Percentiles rank a stretch among this genome's conserved stretches.
phyloP scores from a whole-genome alignment of 768 basidiomycete genomes.

The Sporobolomyces pararoseus region DNA sequence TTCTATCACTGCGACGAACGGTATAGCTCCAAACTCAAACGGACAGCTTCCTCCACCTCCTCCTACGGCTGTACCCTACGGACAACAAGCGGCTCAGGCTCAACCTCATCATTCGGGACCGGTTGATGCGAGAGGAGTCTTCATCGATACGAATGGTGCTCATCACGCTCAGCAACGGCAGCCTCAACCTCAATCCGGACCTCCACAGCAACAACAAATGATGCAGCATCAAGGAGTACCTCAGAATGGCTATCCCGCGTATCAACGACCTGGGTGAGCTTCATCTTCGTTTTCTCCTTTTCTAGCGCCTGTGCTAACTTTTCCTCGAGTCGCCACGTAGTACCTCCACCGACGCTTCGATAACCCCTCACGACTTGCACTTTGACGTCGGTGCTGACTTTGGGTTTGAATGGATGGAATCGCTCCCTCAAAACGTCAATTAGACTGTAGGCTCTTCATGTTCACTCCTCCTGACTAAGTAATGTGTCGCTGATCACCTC shows the following conservation, averaged over 20 bases:
- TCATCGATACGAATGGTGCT: not conserved
- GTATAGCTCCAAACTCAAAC: not conserved
- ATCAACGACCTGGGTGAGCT: conserved; percentile 4
- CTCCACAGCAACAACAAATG: not conserved
- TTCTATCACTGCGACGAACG: not conserved
- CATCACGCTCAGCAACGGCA: conserved; percentile 3
- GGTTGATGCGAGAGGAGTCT: conserved; percentile 1
- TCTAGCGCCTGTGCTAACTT: not conserved
- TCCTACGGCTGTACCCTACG: not conserved
- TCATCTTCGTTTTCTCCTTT: not conserved
- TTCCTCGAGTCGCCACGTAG: too few relatives aligned
- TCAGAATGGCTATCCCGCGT: not conserved
- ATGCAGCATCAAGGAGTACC: not conserved
- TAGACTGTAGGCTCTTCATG: too few relatives aligned
- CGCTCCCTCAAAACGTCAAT: conserved; percentile 1
- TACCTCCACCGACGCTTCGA: not conserved
- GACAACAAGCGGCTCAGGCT: not conserved
- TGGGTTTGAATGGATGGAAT: conserved; percentile 19
- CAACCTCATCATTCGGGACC: not conserved
- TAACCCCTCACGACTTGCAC: conserved; percentile 4
- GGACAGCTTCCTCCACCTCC: not conserved
- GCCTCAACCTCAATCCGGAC: too few relatives aligned
- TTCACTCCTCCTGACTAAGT: too few relatives aligned
- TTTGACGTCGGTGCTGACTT: conserved; percentile 16
- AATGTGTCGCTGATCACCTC: not conserved